Evolutionary conservation across 352 stramenopile species (phyloP).

Genomic region (Phytophthora foliorum): DNA sequence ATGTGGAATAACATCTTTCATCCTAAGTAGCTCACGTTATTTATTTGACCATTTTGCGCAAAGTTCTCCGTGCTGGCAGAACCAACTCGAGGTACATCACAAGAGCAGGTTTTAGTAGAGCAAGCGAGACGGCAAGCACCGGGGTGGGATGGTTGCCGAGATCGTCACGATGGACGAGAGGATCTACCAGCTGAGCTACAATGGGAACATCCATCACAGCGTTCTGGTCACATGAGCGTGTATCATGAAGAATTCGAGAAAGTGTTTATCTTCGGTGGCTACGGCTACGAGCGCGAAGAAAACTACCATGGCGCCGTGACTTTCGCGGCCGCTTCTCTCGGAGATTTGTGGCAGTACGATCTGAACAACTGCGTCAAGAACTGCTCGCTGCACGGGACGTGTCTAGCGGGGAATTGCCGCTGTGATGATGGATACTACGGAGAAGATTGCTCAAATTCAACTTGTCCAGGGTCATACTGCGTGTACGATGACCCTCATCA

Average conservation of each 20-base stretch:
- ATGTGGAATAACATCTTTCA: not conserved
- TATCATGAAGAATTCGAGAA: slow-evolving; percentile 77
- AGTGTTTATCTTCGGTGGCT: slow-evolving; percentile 93
- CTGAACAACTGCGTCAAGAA: slow-evolving; percentile 94
- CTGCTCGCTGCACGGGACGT: slow-evolving; percentile 94
- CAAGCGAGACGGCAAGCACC: slow-evolving; percentile 92
- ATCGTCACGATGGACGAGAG: slow-evolving; percentile 76
- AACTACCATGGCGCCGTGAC: slow-evolving; percentile 70
- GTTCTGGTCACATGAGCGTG: slow-evolving; percentile 86
- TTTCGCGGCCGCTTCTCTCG: slow-evolving; percentile 62
- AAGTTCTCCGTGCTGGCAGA: slow-evolving; percentile 91
- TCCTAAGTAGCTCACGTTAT: not conserved
- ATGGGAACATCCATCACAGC: slow-evolving; percentile 89
- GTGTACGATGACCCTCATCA: slow-evolving; percentile 90
- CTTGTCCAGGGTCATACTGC: slow-evolving; percentile 95
- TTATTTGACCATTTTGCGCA: not conserved
- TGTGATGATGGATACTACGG: slow-evolving; percentile 97
- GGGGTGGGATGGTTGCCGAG: slow-evolving; percentile 96
- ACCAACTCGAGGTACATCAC: slow-evolving; percentile 84
- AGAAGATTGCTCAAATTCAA: slow-evolving; percentile 96
- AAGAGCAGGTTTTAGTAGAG: slow-evolving; percentile 78
- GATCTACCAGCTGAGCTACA: slow-evolving; percentile 78
- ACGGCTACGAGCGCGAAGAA: slow-evolving; percentile 77
- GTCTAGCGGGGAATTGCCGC: slow-evolving; percentile 93
- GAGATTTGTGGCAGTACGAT: slow-evolving; percentile 94